Evolutionary conservation across 1,284 basidiomycete species (phyloP), one percentile per base, ranked within the genome.

Genomic region (Ustilago crameri): DNA sequence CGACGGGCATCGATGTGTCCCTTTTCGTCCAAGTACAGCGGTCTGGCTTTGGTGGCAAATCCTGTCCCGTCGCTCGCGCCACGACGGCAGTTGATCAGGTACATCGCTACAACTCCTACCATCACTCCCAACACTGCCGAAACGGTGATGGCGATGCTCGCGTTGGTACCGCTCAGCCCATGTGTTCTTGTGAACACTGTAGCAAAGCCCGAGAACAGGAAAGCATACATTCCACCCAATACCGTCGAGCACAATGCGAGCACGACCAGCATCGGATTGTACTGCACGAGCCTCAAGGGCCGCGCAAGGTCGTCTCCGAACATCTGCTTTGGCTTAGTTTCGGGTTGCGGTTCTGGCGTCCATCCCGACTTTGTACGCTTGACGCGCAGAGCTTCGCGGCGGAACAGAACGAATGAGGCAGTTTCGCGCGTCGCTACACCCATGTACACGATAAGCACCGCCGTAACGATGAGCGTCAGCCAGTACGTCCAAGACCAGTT

Each of bases 401-500:
- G 62, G 54, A 70, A 74, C 10, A 74, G 24, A 12, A 71, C 53
- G 26, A 65, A 57, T 2, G 72, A 22, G 3, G 54, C 45, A 9
- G 72, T 59, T 35, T 74, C 72, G 3, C 45, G 50, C 18, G 62
- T 54, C 7, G 50, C 50, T 14, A 67, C 22, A 5, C 67, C 72
- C 9, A 63, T 40, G 37, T 67, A 66, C 9, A 71, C 59, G 15
- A 71, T 59, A 30, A 60, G 38, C 14, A 65, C 62, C 2, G 56
- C 62, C 17, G 67, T 57, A 9, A 62, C 57, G 41, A 74, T 67
- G 9, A 65, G 49, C 17, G 59, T 62, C 34, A 63, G 27, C 75
- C 75, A 76, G 52, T 69, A 75, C 8, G 64, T 74, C 75, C 75
- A 76, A 0, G 62, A 51, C 75, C 70, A 75, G 26, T 35, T 30